phyloP scores from a whole-genome alignment of 1,284 basidiomycete genomes.

The Rhodofomes roseus region DNA sequence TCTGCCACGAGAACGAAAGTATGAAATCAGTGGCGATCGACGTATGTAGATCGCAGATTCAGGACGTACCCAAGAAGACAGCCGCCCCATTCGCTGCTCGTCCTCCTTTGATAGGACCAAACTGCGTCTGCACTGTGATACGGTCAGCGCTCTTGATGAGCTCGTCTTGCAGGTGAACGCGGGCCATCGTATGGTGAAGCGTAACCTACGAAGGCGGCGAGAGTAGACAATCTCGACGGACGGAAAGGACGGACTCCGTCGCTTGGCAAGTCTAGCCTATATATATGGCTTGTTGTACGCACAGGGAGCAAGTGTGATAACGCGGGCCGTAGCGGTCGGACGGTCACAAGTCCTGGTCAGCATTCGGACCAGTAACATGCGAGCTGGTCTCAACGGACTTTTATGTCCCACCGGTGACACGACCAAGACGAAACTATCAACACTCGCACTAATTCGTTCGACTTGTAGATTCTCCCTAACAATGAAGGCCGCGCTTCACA shows the following conservation, averaged over 20 bases:
- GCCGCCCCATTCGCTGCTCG: conserved; percentile 55
- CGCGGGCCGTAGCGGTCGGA: no score
- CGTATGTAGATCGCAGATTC: background rate
- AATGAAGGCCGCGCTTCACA: no score
- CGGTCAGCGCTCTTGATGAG: conserved; percentile 32
- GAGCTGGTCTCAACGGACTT: no score
- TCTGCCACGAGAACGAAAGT: conserved; percentile 40
- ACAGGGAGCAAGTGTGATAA: background rate
- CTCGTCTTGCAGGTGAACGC: conserved; percentile 26
- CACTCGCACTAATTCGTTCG: no score
- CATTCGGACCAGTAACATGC: no score
- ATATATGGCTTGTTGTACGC: background rate
- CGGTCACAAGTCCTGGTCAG: no score
- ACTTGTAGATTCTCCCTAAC: no score
- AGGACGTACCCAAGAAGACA: conserved; percentile 54
- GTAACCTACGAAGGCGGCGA: background rate
- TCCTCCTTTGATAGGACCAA: conserved; percentile 54
- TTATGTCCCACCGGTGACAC: no score
- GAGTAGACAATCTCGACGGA: background rate
- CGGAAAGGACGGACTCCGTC: background rate
- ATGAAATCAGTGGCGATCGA: background rate
- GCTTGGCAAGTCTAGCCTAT: background rate
- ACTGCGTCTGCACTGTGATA: conserved; percentile 49
- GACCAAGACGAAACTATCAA: no score
- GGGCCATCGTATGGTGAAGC: conserved; percentile 14